Evolutionary conservation across 148 eudicot species (phyloP), one percentile per base, ranked within the genome.

Genomic region (Hydrangea macrophylla): DNA sequence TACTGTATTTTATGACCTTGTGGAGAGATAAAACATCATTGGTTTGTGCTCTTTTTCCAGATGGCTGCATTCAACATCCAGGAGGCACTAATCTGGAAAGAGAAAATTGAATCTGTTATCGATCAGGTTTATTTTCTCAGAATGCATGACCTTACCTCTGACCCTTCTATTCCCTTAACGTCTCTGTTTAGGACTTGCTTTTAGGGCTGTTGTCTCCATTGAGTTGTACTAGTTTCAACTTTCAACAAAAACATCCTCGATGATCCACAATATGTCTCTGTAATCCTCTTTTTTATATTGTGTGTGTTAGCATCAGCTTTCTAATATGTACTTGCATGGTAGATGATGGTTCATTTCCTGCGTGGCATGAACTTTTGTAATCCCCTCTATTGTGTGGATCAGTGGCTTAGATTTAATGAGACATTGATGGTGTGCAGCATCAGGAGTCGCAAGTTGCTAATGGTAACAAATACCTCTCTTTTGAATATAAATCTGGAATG

Each of bases 31-130:
- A 13, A 35, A 40, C 26, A 26, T 0, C 10, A 53, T 17, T 2
- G 20, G 64, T 31, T 57, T 42, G 37, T 48, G 45, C 73, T 69
- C 70, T 68, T 74, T 67, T 74, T 87, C 73, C 79, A 94, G 99
- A 82, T 94, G 99, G 99, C 99, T 78, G 99, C 99, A 67, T 94
- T 91, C 70, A 94, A 94, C 83, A 94, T 94, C 72, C 97, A 94
- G 83, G 99, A 94, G 83, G 97, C 97, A 64, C 86, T 94, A 42
- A 75, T 87, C 68, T 94, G 99, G 99, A 94, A 94, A 83, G 99
- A 91, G 60, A 94, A 91, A 82, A 89, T 94, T 58, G 99, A 91
- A 81, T 85, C 81, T 73, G 93, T 94, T 50, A 94, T 94, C 70
- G 99, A 94, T 72, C 96, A 90, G 99, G 99, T 91, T 72, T 37